phyloP scores from a whole-genome alignment of 345 rosid species.

The Camelina neglecta region DNA sequence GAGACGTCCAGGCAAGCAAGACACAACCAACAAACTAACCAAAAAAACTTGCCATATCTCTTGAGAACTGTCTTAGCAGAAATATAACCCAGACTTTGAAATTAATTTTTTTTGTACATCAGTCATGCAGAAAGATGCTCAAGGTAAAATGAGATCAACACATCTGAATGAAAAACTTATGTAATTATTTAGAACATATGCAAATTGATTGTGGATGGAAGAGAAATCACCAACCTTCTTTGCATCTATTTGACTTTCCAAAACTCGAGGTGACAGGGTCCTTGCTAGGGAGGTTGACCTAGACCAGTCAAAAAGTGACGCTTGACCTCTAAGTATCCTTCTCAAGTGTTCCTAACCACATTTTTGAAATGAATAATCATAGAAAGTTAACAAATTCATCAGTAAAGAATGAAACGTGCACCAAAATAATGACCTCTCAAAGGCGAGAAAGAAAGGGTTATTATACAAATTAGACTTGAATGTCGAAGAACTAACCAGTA shows the following conservation, averaged over 20 bases:
- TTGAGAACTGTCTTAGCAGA: constrained; percentile 3
- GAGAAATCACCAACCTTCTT: constrained; percentile 68
- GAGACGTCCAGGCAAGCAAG: not conserved
- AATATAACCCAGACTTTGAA: constrained; percentile 13
- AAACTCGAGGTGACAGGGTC: constrained; percentile 92
- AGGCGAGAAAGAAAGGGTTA: not conserved
- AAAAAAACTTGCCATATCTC: constrained; percentile 8
- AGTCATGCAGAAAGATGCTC: constrained; percentile 16
- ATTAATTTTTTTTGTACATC: constrained; percentile 6
- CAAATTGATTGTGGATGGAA: constrained; percentile 15
- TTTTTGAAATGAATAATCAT: constrained; percentile 25
- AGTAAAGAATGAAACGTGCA: constrained; percentile 18
- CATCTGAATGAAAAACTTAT: constrained; percentile 21
- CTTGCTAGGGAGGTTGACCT: constrained; percentile 95
- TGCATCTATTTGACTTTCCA: constrained; percentile 97
- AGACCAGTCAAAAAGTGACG: constrained; percentile 96
- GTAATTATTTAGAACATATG: constrained; percentile 22
- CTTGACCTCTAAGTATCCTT: constrained; percentile 95
- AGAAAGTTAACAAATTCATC: constrained; percentile 5
- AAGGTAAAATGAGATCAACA: constrained; percentile 19
- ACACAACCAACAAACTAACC: not conserved
- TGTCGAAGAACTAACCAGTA: constrained; percentile 72
- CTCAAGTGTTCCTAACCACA: constrained; percentile 82
- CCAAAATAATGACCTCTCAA: not conserved
- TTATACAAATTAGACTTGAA: constrained; percentile 14